These are phyloP conservation scores for Lasiodiplodia sp. DNA, from an alignment of 2,329 filamentous ascomycete species.

Conservation along the genomic window DNA sequence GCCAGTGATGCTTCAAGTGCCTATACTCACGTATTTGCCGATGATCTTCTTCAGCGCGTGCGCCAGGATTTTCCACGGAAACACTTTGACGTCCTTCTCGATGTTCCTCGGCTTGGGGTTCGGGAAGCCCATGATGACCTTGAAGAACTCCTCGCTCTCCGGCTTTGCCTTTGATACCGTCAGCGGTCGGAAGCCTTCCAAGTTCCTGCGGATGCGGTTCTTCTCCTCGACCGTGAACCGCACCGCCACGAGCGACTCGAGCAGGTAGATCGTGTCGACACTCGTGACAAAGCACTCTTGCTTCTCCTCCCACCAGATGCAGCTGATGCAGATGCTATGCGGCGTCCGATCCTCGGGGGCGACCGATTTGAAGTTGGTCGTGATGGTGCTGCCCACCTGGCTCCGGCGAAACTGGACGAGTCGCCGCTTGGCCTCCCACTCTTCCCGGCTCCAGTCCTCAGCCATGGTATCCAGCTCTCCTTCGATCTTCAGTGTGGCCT, in stretches of 20 bases:
- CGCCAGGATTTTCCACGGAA: conserved; percentile 90
- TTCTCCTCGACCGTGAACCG: conserved; percentile 97
- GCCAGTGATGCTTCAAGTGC: not conserved
- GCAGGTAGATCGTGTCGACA: conserved; percentile 93
- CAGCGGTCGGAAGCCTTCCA: conserved; percentile 90
- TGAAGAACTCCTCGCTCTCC: conserved; percentile 97
- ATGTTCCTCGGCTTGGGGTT: conserved; percentile 96
- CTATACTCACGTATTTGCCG: conserved; percentile 80
- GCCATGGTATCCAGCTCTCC: conserved; percentile 88
- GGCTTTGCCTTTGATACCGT: conserved; percentile 93
- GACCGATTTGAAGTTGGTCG: conserved; percentile 79
- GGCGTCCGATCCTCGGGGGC: conserved; percentile 78
- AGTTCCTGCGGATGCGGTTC: conserved; percentile 93
- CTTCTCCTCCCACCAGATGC: conserved; percentile 96
- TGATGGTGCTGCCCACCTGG: conserved; percentile 82
- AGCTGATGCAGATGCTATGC: conserved; percentile 93
- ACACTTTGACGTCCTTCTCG: conserved; percentile 99
- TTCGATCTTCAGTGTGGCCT: conserved; percentile 83
- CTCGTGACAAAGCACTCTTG: conserved; percentile 92
- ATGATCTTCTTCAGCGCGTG: conserved; percentile 97
- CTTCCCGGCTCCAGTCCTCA: conserved; percentile 81
- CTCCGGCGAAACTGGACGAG: conserved; percentile 88
- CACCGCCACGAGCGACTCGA: conserved; percentile 86
- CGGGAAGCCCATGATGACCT: conserved; percentile 97
- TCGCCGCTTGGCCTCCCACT: conserved; percentile 78